A percentile compares a stretch with the other conserved stretches of the same genome.
Conservation (phyloP, 768 basidiomycete genomes). For the Lactarius hatsudake region DNA sequence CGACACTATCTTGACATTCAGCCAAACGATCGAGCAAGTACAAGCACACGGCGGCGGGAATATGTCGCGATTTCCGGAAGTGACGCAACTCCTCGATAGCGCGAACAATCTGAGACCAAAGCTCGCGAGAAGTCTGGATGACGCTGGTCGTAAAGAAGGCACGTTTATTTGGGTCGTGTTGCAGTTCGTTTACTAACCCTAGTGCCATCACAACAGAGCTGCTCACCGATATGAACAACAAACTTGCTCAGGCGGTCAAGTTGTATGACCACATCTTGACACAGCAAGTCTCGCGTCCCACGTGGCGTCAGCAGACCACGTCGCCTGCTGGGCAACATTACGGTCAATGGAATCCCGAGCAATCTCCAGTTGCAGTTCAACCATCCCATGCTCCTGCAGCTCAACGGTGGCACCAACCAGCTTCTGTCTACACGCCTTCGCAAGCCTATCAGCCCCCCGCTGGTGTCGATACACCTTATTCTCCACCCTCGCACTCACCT, state of each 20-base stretch:
- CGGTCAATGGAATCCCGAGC: constrained; percentile 18
- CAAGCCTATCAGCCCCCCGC: constrained; percentile 10
- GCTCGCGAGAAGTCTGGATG: constrained; percentile 78
- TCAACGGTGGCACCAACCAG: constrained; percentile 11
- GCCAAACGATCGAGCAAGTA: constrained; percentile 84
- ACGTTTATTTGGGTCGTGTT: constrained; percentile 31
- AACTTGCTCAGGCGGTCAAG: constrained; percentile 87
- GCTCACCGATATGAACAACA: constrained; percentile 91
- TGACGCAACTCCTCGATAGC: constrained; percentile 81
- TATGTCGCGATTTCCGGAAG: constrained; percentile 77
- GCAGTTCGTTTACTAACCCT: background rate
- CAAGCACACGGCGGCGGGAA: constrained; percentile 75
- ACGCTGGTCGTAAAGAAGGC: constrained; percentile 85
- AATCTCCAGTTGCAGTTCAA: constrained; percentile 4
- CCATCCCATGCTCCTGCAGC: background rate
- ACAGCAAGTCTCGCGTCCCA: constrained; percentile 71
- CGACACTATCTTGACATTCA: constrained; percentile 87
- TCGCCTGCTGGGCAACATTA: constrained; percentile 14
- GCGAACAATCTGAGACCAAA: constrained; percentile 78
- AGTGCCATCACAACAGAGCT: constrained; percentile 51
- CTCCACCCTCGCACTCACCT: constrained; percentile 7
- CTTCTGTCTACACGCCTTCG: constrained; percentile 13
- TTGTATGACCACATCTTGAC: constrained; percentile 88
- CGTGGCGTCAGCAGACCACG: constrained; percentile 35
- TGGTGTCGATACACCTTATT: background rate